Percentiles rank a stretch among this genome's conserved stretches.
Evolutionary conservation across 139 green algal species (phyloP).

Genomic region (Edaphochlamys debaryana): DNA sequence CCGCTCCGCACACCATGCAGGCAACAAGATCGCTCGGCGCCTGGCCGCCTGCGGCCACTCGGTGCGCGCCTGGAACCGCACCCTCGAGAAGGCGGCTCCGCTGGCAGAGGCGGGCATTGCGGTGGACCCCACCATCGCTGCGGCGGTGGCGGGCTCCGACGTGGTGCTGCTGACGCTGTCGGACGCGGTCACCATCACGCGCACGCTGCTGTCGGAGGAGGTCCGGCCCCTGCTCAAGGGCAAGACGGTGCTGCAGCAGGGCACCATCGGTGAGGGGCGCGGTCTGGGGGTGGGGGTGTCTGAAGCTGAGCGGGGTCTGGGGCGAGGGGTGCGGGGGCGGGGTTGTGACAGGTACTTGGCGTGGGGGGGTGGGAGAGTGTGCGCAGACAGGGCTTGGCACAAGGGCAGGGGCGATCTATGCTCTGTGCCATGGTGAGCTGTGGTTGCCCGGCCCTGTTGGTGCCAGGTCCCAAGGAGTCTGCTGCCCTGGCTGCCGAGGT

Average conservation of each 20-base stretch:
- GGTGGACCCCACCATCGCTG: background rate
- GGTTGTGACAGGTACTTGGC: background rate
- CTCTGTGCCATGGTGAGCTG: too few relatives aligned
- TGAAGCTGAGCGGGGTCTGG: too few relatives aligned
- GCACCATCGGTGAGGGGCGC: slow-evolving; percentile 15
- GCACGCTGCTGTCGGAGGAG: background rate
- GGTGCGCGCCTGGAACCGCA: slow-evolving; percentile 17
- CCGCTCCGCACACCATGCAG: too few relatives aligned
- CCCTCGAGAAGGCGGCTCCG: background rate
- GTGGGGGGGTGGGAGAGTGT: background rate
- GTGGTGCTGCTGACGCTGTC: slow-evolving; percentile 30
- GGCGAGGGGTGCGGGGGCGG: background rate
- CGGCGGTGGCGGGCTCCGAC: background rate
- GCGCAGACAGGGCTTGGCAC: too few relatives aligned
- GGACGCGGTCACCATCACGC: slow-evolving; percentile 15
- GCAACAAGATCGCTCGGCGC: slow-evolving; percentile 36
- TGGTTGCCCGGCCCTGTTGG: too few relatives aligned
- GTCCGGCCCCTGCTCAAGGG: background rate
- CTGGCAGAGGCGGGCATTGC: slow-evolving; percentile 9
- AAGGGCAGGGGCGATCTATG: too few relatives aligned
- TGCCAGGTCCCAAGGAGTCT: slow-evolving; percentile 39
- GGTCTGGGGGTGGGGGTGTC: background rate
- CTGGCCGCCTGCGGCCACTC: slow-evolving; percentile 1
- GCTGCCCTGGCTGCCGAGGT: background rate
- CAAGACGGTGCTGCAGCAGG: slow-evolving; percentile 28